Base-by-base conservation (phyloP, 768 basidiomycete species). In the Mycena pura region DNA sequence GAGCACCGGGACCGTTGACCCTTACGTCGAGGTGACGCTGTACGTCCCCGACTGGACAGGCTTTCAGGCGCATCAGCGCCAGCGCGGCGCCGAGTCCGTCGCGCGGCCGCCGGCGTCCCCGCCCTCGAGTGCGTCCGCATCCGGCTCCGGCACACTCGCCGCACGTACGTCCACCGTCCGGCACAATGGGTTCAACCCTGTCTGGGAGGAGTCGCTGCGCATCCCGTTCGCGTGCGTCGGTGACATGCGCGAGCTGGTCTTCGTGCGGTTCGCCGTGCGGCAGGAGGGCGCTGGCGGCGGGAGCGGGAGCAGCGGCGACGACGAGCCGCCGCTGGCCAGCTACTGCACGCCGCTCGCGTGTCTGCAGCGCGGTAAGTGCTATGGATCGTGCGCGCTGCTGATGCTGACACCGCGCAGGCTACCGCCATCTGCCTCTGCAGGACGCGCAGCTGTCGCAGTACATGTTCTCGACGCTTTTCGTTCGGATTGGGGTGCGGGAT, bases 151-250 rank as follows among this genome's bases (percentile, higher is more conserved):
- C 22, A 79, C 82, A 6, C 73, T 88, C n/a, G 80, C 81, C 5
- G 73, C 73, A 54, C 81, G 83, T 40, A 96, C 93, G 4, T 76
- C 74, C 21, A 77, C 82, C 0, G 86, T 96, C 55, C 87, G 85
- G 75, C 90, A 93, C 72, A 96, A 96, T 70, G 93, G 95, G 0
- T 95, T 96, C 78, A 97, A 97, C 73, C 96, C 96, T 0, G 76
- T 86, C 2, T 98, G 95, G 92, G 82, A 93, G 63, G 86, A 95
- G 68, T 71, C 72, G 36, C 74, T 95, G 24, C 73, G 76, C 19
- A 73, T 96, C 21, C 87, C 88, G n/a, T 95, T 95, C 68, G 85
- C 87, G 48, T 88, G 89, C 66, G 81, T 90, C 27, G 86, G 87
- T 6, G 77, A 75, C 38, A 92, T 96, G 90, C 78, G 77, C 60